Evolutionary conservation across 2,329 filamentous ascomycete genomes (phyloP), one percentile per base, ranked within the genome.

Genomic region (Phialophora chinensis): DNA sequence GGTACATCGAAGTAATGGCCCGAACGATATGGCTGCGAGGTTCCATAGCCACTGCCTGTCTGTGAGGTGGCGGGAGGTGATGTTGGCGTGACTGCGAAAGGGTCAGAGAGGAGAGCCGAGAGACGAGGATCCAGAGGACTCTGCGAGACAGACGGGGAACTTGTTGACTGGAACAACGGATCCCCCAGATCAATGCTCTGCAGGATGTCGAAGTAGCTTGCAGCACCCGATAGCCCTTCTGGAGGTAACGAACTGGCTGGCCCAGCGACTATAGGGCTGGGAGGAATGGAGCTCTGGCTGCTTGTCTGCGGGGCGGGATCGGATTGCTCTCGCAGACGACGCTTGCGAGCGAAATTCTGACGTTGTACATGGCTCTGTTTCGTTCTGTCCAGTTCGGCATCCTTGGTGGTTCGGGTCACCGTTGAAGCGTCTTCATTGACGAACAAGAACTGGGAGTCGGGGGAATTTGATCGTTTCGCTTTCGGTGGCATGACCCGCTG

Each of bases 321-420:
- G 10, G 63, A 65, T 42, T 62, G 59, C 44, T 65, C 64, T 33
- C 58, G 60, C 44, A 69, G 53, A 4, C 64, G 67, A 14, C 67
- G 67, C 62, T 62, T 66, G 25, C 67, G 63, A 4, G 69, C 69
- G 27, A 72, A 69, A 57, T 69, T 66, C 50, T 68, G 70, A 35
- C 70, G 62, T 58, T 72, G 70, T 23, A 72, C 70, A 63, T 72
- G 70, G 50, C 70, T 72, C 57, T 72, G 70, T 57, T 72, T 72
- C 29, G 66, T 69, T 53, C 68, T 59, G 44, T 70, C 68, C 12
- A 67, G 58, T 35, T 68, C 62, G 25, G 55, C 59, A 50, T 70
- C 66, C 55, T 70, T 70, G 57, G 60, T 66, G 23, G 56, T 64
- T 47, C 65, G 49, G 25, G 62, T 70, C 17, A 70, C 62, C 20